Conservation (phyloP, 371 early-diverging fungal species). For the Globomyces sp. region DNA sequence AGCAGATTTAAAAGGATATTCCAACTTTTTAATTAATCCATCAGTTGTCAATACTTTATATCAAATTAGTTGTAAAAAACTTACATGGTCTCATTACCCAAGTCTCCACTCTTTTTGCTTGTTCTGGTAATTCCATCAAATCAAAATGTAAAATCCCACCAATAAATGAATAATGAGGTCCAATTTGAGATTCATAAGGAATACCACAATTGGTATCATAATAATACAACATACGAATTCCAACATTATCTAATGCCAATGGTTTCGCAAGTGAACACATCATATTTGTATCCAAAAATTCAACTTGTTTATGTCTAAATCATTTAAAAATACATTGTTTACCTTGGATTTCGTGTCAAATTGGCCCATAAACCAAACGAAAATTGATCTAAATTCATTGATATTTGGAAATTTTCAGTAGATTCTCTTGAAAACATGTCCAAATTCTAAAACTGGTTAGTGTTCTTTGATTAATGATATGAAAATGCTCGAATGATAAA, state of each 20-base stretch:
- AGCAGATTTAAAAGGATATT: slow-evolving; percentile 46
- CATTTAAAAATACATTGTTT: slow-evolving; percentile 12
- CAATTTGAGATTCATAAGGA: slow-evolving; percentile 25
- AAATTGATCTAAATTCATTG: slow-evolving; percentile 21
- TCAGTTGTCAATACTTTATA: slow-evolving; percentile 34
- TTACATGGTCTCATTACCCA: slow-evolving; percentile 51
- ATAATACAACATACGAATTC: slow-evolving; percentile 49
- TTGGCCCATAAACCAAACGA: slow-evolving; percentile 51
- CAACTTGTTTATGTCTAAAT: slow-evolving; percentile 39
- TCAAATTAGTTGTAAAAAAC: background rate
- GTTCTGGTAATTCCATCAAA: slow-evolving; percentile 52
- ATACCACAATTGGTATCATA: slow-evolving; percentile 26
- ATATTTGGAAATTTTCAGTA: slow-evolving; percentile 50
- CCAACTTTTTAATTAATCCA: slow-evolving; percentile 35
- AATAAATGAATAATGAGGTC: slow-evolving; percentile 31
- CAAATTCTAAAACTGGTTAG: slow-evolving; percentile 29
- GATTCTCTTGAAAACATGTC: slow-evolving; percentile 44
- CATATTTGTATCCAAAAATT: slow-evolving; percentile 39
- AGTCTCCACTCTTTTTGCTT: slow-evolving; percentile 37
- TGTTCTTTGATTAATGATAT: no score
- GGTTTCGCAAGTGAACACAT: slow-evolving; percentile 48
- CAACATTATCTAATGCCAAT: slow-evolving; percentile 44
- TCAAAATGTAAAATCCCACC: slow-evolving; percentile 46
- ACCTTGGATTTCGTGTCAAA: slow-evolving; percentile 51
- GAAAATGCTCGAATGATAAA: no score